phyloP scores from a whole-genome alignment of 75 land plant species.

The Picea glauca region DNA sequence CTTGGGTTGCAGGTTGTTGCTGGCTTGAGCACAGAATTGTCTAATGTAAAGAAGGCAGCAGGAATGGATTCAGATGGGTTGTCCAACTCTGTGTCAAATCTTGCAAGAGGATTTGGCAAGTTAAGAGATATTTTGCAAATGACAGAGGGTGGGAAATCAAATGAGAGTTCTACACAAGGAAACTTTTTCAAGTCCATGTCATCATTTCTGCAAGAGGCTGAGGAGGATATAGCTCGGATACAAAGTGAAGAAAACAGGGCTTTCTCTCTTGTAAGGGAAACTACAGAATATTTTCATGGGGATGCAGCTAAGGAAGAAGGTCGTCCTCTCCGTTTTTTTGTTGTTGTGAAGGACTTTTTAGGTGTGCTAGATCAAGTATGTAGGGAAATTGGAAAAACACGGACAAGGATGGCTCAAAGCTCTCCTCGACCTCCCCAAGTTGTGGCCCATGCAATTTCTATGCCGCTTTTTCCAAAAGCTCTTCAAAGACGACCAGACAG shows the following conservation, averaged over 20 bases:
- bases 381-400: conserved; percentile 48
- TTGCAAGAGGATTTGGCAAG: conserved; percentile 27
- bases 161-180: background rate
- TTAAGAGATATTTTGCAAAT: conserved; percentile 6
- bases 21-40: conserved; percentile 26
- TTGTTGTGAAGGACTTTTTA: conserved; percentile 74
- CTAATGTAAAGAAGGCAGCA: conserved; percentile 46
- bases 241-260: too few relatives aligned
- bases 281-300: conserved; percentile 66
- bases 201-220: conserved; percentile 22
- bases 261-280: too few relatives aligned
- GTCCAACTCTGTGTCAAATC: conserved; percentile 23
- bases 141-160: background rate
- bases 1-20: conserved; percentile 32
- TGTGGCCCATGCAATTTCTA: conserved; percentile 41
- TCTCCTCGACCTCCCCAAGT: conserved; percentile 38
- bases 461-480: background rate
- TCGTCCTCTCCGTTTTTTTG: conserved; percentile 71
- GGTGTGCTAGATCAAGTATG: conserved; percentile 69
- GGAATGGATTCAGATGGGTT: conserved; percentile 37
- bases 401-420: conserved; percentile 26
- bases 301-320: conserved; percentile 61
- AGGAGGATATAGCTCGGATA: conserved; percentile 14
- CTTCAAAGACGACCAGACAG: conserved; percentile 1
- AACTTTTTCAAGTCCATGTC: conserved; percentile 16